These are phyloP conservation scores for Corylus heterophylla DNA, from an alignment of 306 rosid species.

Conservation along the genomic window DNA sequence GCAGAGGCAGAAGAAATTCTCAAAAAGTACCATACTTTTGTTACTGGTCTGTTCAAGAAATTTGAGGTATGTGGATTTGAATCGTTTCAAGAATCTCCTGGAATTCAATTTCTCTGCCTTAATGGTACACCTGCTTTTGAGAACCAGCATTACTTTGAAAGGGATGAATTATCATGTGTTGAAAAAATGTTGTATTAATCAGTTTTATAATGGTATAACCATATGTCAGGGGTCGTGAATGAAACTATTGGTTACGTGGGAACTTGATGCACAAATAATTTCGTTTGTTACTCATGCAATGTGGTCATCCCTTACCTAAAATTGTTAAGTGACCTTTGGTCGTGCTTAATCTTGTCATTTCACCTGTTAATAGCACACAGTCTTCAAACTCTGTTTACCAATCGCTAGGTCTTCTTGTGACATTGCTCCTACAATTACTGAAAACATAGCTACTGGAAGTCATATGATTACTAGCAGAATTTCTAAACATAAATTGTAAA, in stretches of 20 bases:
- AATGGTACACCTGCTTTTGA: background rate
- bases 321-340: background rate
- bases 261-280: background rate
- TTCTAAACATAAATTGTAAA: too few species aligned
- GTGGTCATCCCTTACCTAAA: background rate
- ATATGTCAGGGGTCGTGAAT: background rate
- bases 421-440: background rate
- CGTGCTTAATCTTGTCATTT: background rate
- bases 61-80: constrained; percentile 53
- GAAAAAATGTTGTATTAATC: background rate
- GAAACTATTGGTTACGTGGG: background rate
- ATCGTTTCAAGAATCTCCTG: background rate
- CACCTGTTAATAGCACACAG: background rate
- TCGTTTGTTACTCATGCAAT: background rate
- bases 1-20: constrained; percentile 62
- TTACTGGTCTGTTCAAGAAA: constrained; percentile 63
- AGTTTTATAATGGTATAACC: background rate
- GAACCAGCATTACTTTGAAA: background rate
- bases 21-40: constrained; percentile 57
- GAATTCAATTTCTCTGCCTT: background rate
- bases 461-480: too few species aligned
- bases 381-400: background rate
- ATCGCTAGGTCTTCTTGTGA: background rate
- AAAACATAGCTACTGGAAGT: too few species aligned
- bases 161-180: background rate